Evolutionary conservation across 148 eudicot genomes (phyloP).

Genomic region (Silene uniflora): DNA sequence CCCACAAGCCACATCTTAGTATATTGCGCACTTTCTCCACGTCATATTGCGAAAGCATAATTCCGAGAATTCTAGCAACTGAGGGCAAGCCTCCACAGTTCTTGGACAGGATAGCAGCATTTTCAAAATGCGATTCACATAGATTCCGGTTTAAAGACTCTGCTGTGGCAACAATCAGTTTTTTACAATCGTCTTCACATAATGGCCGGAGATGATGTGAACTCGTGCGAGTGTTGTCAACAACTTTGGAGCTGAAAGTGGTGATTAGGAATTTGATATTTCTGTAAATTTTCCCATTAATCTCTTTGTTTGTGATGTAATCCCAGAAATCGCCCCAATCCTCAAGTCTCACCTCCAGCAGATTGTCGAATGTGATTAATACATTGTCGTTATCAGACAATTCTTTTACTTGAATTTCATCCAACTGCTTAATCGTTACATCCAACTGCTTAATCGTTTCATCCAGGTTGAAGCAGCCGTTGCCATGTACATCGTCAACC

Average conservation of each 20-base stretch:
- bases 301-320: not conserved
- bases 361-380: no score
- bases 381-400: no score
- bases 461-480: not conserved
- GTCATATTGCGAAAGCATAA: not conserved
- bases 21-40: no score
- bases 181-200: constrained; percentile 12
- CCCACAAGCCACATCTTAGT: not conserved
- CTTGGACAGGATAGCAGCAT: not conserved
- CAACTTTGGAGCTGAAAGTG: no score
- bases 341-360: not conserved
- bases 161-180: not conserved
- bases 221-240: no score
- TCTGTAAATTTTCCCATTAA: no score
- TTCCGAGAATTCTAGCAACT: not conserved
- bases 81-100: no score
- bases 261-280: no score
- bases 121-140: no score
- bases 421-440: not conserved
- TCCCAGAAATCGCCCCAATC: not conserved
- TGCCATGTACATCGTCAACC: not conserved
- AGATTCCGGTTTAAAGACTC: not conserved
- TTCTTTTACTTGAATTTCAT: no score
- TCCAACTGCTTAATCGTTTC: no score
- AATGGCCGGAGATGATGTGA: no score